These are phyloP conservation scores for Fragilaria radians DNA, from an alignment of 108 stramenopile genomes.

Conservation along the genomic window DNA sequence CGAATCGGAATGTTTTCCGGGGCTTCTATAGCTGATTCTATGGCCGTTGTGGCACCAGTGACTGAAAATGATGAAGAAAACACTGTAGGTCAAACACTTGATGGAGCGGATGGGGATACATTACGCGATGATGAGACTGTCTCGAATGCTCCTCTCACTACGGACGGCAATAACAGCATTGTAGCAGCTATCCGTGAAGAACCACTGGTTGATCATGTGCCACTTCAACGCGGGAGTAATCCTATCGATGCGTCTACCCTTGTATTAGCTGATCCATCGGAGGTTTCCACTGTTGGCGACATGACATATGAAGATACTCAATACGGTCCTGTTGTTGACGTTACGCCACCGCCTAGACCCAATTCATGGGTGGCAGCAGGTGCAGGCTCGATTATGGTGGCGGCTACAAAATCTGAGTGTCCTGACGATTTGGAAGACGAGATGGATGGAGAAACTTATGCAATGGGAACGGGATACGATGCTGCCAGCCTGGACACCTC, in stretches of 20 bases:
- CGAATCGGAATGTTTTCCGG: not conserved
- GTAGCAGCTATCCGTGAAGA: not conserved
- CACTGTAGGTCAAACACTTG: not conserved
- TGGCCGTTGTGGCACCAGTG: not conserved
- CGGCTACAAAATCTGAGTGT: conserved; percentile 27
- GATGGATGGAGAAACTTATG: conserved; percentile 6
- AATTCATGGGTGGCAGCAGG: conserved; percentile 7
- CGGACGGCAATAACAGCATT: not conserved
- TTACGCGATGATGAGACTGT: conserved; percentile 5
- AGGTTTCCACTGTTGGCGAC: conserved; percentile 40
- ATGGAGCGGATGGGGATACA: not conserved
- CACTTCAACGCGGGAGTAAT: conserved; percentile 9
- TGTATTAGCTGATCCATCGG: conserved; percentile 41
- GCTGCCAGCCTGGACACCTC: not conserved
- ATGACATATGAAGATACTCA: conserved; percentile 28
- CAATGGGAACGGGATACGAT: conserved; percentile 13
- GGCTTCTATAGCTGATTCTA: conserved; percentile 1
- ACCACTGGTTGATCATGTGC: conserved; percentile 38
- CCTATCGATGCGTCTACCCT: conserved; percentile 32
- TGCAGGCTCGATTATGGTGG: conserved; percentile 36
- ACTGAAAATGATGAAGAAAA: not conserved
- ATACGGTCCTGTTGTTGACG: conserved; percentile 45
- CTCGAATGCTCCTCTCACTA: conserved; percentile 3
- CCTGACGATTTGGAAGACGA: conserved; percentile 17
- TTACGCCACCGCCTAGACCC: conserved; percentile 16